Conservation (phyloP, 305 asterid species). For the Salvia sclarea region DNA sequence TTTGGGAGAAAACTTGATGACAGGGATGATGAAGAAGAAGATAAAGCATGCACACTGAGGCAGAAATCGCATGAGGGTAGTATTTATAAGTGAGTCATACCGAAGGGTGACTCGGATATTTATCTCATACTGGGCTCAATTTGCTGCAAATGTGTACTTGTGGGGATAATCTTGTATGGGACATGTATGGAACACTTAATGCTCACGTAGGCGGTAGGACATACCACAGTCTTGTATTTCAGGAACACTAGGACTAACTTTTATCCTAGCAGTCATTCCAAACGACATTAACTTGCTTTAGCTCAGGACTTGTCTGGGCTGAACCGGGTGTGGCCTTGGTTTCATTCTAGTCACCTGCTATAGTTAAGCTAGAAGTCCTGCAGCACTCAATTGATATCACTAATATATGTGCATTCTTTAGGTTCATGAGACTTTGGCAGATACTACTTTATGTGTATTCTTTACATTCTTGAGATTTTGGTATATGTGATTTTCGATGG, state of each 20-base stretch:
- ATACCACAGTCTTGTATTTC: too few species aligned
- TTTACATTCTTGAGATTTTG: not conserved
- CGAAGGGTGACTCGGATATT: not conserved
- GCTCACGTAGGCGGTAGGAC: not conserved
- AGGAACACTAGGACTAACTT: not conserved
- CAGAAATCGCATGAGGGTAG: not conserved
- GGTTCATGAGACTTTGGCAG: not conserved
- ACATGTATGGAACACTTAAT: not conserved
- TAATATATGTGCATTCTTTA: not conserved
- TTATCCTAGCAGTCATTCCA: not conserved
- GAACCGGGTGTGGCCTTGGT: not conserved
- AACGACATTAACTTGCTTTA: not conserved
- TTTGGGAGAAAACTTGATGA: not conserved
- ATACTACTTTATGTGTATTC: not conserved
- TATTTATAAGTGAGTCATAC: not conserved
- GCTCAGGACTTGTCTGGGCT: not conserved
- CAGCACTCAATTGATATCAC: not conserved
- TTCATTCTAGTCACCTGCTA: not conserved
- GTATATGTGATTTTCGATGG: not conserved
- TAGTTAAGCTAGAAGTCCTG: too few species aligned
- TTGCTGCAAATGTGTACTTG: not conserved
- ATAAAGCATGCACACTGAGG: not conserved
- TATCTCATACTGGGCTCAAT: not conserved
- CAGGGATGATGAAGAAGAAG: not conserved
- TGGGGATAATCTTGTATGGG: not conserved